Evolutionary conservation across 75 land plant genomes (phyloP), one percentile per base, ranked within the genome.

Genomic region (Cunninghamia lanceolata): DNA sequence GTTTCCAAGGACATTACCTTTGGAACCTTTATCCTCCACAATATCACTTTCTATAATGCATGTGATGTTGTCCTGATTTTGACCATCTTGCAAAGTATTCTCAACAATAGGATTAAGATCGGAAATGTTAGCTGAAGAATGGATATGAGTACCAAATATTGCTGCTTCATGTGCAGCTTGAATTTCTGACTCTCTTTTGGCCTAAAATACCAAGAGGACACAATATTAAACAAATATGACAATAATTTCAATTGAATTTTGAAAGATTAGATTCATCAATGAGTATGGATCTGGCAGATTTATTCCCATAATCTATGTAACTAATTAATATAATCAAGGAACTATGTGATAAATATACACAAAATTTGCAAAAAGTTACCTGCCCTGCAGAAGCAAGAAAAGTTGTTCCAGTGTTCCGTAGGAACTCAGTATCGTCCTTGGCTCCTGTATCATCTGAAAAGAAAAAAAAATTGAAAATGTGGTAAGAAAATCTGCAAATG

Each of bases 141-240:
- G 82, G 50, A 83, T 73, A 68, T 78, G 88, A 83, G 88, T 73
- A 46, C 91, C 91, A 86, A 90, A 90, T 17, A 90, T 90, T 75
- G 91, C 91, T 50, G 88, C 86, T 50, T 90, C 91, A 76, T 90
- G 91, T 36, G 91, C 91, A 59, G 85, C 90, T 89, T 89, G 90
- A 73, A 88, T 40, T 56, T 88, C 84, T 50, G 88, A 85, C 86
- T 90, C 91, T 83, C 88, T 89, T 75, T 71, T 89, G 45, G 90
- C 90, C 91, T 90, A 36, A 68, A 86, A 82, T 35, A 36, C 35
- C 74, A 86, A 47, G 59, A 35, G 15, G 38, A 34, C 17, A 43
- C 28, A 82, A 46, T n/a, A 40, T 47, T 3, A 82, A 52, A 40
- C 39, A 39, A 2, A 82, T 73, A 46, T 17, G 28, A 13, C 50